Evolutionary conservation across 768 basidiomycete species (phyloP).

Genomic region (Tulasnella sp.): DNA sequence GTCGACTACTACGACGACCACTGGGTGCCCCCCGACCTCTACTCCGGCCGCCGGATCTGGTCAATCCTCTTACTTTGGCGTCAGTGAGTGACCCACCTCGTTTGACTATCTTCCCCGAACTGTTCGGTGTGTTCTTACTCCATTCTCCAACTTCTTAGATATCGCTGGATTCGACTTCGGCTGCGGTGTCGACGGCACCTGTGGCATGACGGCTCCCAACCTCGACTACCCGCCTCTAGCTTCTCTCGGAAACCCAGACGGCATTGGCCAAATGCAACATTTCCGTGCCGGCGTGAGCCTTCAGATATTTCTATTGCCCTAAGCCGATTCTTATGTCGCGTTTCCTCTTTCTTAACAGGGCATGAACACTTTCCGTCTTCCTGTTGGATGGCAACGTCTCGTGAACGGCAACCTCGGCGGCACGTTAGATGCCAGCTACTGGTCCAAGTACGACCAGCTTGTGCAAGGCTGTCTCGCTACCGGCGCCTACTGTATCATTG

Average conservation of each 20-base stretch:
- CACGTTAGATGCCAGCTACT: constrained; percentile 38
- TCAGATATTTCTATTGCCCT: not conserved
- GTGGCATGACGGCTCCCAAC: constrained; percentile 36
- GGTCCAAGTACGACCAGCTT: constrained; percentile 45
- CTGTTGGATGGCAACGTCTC: constrained; percentile 48
- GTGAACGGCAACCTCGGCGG: constrained; percentile 33
- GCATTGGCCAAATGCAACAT: constrained; percentile 53
- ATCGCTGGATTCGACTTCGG: constrained; percentile 19
- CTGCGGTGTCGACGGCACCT: constrained; percentile 29
- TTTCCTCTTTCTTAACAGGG: constrained; percentile 17
- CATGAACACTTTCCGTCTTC: constrained; percentile 52
- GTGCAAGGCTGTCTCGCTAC: constrained; percentile 45
- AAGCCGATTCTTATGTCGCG: not conserved
- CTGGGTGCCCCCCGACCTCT: not conserved
- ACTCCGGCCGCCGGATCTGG: constrained; percentile 26
- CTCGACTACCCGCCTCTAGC: constrained; percentile 26
- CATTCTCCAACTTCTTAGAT: not conserved
- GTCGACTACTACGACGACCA: not conserved
- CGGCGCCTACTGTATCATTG: constrained; percentile 48
- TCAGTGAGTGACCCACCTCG: constrained; percentile 29
- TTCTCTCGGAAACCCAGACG: constrained; percentile 42
- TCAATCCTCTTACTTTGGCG: constrained; percentile 30
- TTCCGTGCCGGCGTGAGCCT: constrained; percentile 45
- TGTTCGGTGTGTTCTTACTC: not conserved
- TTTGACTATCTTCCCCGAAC: not conserved